A percentile compares a stretch with the other conserved stretches of the same genome.
Conservation (phyloP, 1,139 yeast species). For the Hemisphaericaspora subhashii region DNA sequence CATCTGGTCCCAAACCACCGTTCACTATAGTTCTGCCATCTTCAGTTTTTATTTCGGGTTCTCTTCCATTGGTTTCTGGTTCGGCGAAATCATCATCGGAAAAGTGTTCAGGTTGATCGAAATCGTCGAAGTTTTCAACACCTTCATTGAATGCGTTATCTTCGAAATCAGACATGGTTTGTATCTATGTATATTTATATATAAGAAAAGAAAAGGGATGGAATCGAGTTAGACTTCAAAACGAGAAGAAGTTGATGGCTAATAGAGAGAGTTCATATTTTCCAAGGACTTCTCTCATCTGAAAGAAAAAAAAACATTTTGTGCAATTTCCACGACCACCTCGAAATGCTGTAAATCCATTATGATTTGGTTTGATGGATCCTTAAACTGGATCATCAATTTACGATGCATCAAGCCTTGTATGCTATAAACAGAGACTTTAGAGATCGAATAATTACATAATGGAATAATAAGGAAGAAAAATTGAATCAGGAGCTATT, state of each 20-base stretch:
- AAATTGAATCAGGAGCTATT: neutral
- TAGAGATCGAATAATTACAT: neutral
- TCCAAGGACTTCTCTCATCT: neutral
- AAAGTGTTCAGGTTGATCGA: conserved; percentile 73
- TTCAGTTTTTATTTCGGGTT: conserved; percentile 57
- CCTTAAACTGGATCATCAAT: too few species aligned
- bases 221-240: too few species aligned
- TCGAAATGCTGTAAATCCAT: too few species aligned
- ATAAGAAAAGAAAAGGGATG: too few species aligned
- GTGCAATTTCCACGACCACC: neutral
- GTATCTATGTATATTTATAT: neutral
- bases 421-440: too few species aligned
- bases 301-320: neutral
- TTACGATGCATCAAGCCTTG: too few species aligned
- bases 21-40: conserved; percentile 75
- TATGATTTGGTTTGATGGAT: too few species aligned
- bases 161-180: conserved; percentile 50
- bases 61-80: conserved; percentile 30
- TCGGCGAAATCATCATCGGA: conserved; percentile 60
- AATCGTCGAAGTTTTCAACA: conserved; percentile 77
- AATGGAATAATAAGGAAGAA: too few species aligned
- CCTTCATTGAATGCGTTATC: conserved; percentile 70
- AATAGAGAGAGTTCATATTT: neutral
- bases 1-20: conserved; percentile 66
- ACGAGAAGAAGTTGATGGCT: too few species aligned